Evolutionary conservation across 352 stramenopile species (phyloP).

Genomic region (Aphanomyces astaci): DNA sequence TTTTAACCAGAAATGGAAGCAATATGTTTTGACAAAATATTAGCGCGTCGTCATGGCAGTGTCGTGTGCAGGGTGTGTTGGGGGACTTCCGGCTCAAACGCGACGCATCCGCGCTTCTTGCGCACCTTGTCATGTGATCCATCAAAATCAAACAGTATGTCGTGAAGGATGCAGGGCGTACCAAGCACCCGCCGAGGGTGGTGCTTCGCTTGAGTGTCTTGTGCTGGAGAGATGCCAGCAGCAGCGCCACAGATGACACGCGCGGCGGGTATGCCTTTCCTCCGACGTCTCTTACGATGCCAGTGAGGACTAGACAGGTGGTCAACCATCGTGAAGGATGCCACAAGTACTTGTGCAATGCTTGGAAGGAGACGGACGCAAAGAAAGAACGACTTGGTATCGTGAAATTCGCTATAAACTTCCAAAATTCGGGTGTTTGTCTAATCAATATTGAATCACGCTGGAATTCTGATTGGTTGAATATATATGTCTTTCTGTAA

Average conservation of each 20-base stretch:
- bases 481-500: too few relatives aligned
- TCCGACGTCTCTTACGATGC: constrained; percentile 43
- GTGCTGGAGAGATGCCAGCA: constrained; percentile 21
- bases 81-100: not conserved
- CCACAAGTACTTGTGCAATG: too few relatives aligned
- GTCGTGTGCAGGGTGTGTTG: not conserved
- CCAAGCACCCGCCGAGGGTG: constrained; percentile 9
- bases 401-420: too few relatives aligned
- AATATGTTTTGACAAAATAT: not conserved
- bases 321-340: too few relatives aligned
- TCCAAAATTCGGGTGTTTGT: too few relatives aligned
- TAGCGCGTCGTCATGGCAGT: too few relatives aligned
- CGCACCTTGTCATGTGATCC: not conserved
- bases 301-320: constrained; percentile 41
- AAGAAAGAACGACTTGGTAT: too few relatives aligned
- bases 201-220: not conserved
- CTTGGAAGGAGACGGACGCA: too few relatives aligned
- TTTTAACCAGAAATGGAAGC: not conserved
- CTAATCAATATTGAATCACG: too few relatives aligned
- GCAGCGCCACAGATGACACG: constrained; percentile 38
- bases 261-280: constrained; percentile 51
- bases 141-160: not conserved
- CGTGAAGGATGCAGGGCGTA: not conserved
- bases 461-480: too few relatives aligned
- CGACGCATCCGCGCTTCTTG: not conserved